phyloP scores from a whole-genome alignment of 2,329 filamentous ascomycete species.

The Lasiodiplodia citricola region DNA sequence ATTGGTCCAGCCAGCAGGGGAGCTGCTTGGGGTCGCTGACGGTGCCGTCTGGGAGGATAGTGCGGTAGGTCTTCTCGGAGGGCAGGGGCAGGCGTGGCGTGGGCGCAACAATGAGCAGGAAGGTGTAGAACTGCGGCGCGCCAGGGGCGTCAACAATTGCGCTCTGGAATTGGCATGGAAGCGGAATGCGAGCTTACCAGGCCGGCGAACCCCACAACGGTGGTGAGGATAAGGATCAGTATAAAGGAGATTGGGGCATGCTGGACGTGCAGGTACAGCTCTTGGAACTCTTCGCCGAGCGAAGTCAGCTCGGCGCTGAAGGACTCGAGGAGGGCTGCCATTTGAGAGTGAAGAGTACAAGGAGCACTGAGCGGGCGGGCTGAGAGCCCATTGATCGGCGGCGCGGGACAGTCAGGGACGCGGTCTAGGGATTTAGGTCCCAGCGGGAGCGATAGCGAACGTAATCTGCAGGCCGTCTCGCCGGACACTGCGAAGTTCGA shows the following conservation, averaged over 20 bases:
- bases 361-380: conserved; percentile 10
- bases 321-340: conserved; percentile 13
- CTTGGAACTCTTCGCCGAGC: not conserved
- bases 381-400: conserved; percentile 25
- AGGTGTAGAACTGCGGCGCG: conserved; percentile 63
- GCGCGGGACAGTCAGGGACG: not conserved
- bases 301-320: conserved; percentile 16
- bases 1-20: conserved; percentile 88
- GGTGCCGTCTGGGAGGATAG: conserved; percentile 69
- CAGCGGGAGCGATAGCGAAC: not conserved
- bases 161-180: conserved; percentile 14
- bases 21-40: conserved; percentile 62
- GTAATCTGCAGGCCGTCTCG: not conserved
- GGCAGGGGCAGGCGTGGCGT: conserved; percentile 74
- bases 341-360: conserved; percentile 7
- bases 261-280: conserved; percentile 19
- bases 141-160: not conserved
- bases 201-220: conserved; percentile 19
- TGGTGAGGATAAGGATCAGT: conserved; percentile 19
- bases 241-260: conserved; percentile 24
- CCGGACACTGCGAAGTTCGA: not conserved
- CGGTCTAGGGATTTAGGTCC: not conserved
- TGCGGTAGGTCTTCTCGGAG: conserved; percentile 86
- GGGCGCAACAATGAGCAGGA: conserved; percentile 78
- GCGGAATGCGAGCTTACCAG: conserved; percentile 24